Evolutionary conservation across 2,329 filamentous ascomycete genomes (phyloP).

Genomic region (Dissoconium aciculare): DNA sequence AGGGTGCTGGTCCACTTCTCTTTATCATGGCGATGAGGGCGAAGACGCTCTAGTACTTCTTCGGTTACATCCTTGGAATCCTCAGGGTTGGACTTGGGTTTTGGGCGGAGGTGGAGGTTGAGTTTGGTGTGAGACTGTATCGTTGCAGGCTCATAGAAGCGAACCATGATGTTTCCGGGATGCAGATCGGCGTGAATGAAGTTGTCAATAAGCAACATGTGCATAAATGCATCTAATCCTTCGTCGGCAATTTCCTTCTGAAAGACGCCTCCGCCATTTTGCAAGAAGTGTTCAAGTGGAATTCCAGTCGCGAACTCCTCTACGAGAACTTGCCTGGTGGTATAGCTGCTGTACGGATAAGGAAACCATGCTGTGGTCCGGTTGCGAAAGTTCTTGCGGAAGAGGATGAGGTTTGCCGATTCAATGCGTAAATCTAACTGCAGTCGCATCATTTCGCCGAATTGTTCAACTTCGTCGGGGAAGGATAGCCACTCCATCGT

Average conservation of each 20-base stretch:
- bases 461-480: slow-evolving; percentile 83
- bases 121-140: slow-evolving; percentile 40
- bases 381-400: slow-evolving; percentile 79
- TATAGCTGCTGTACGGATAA: slow-evolving; percentile 83
- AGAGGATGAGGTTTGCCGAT: slow-evolving; percentile 72
- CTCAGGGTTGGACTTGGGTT: slow-evolving; percentile 23
- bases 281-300: slow-evolving; percentile 75
- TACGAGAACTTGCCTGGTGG: slow-evolving; percentile 78
- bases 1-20: slow-evolving; percentile 58
- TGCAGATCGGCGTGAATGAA: slow-evolving; percentile 95
- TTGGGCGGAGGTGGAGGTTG: slow-evolving; percentile 2
- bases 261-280: slow-evolving; percentile 82
- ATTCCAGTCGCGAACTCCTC: slow-evolving; percentile 96
- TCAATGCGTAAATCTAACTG: slow-evolving; percentile 93
- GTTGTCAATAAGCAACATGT: slow-evolving; percentile 94
- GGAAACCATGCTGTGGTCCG: slow-evolving; percentile 93
- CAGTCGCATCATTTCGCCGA: slow-evolving; percentile 97
- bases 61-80: slow-evolving; percentile 66
- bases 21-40: slow-evolving; percentile 54
- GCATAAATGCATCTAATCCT: slow-evolving; percentile 85
- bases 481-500: slow-evolving; percentile 96
- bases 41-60: slow-evolving; percentile 63
- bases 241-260: slow-evolving; percentile 90
- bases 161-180: slow-evolving; percentile 98
- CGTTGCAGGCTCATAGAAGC: slow-evolving; percentile 76